These are phyloP conservation scores for Sutorius eximius DNA, from an alignment of 1,284 basidiomycete species.

Conservation along the genomic window DNA sequence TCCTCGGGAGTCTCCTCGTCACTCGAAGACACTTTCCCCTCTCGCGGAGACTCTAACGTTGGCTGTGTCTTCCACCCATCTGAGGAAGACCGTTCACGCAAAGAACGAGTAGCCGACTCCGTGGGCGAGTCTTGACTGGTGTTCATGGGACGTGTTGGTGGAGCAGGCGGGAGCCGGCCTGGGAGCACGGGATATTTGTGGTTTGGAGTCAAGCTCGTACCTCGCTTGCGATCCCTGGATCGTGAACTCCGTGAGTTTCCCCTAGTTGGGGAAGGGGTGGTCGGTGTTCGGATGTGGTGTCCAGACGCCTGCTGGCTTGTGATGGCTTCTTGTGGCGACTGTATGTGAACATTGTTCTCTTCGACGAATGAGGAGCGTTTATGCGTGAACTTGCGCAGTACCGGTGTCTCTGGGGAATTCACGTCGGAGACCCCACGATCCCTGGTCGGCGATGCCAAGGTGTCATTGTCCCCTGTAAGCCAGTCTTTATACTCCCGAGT, in stretches of 20 bases:
- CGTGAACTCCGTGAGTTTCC: slow-evolving; percentile 28
- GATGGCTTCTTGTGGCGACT: slow-evolving; percentile 48
- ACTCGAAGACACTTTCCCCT: slow-evolving; percentile 46
- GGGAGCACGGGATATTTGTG: slow-evolving; percentile 13
- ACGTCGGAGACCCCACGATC: slow-evolving; percentile 14
- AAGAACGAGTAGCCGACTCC: slow-evolving; percentile 9
- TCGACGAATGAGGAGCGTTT: slow-evolving; percentile 69
- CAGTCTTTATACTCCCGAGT: slow-evolving; percentile 53
- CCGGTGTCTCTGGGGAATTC: slow-evolving; percentile 37
- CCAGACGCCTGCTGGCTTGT: slow-evolving; percentile 40
- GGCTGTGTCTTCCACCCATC: slow-evolving; percentile 18
- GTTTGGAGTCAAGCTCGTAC: slow-evolving; percentile 6
- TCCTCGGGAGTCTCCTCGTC: slow-evolving; percentile 62
- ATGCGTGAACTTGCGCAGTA: slow-evolving; percentile 65
- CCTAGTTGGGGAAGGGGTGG: slow-evolving; percentile 26
- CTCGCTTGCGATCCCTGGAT: slow-evolving; percentile 29
- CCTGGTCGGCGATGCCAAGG: slow-evolving; percentile 22
- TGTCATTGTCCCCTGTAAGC: slow-evolving; percentile 65
- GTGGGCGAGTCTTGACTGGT: slow-evolving; percentile 7
- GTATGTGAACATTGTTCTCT: slow-evolving; percentile 46
- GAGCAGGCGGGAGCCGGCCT: slow-evolving; percentile 14
- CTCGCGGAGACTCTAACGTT: slow-evolving; percentile 17
- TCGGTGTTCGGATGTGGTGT: slow-evolving; percentile 18
- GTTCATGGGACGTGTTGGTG: slow-evolving; percentile 12
- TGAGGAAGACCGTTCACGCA: slow-evolving; percentile 14